Conservation (phyloP, 192 early-diverging fungal species). For the Coemansia sp. region DNA sequence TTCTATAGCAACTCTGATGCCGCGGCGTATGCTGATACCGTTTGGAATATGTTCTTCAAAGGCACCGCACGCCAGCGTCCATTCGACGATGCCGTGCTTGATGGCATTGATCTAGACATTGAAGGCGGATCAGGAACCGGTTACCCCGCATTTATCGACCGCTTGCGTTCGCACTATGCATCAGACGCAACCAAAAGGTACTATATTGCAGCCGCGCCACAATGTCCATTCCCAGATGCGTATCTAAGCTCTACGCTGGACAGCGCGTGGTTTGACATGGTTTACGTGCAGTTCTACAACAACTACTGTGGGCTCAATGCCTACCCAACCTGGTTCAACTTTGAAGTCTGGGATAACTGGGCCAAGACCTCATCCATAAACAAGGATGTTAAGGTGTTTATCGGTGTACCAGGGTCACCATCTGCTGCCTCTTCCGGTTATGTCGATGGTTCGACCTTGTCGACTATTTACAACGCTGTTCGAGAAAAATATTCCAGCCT, state of each 20-base stretch:
- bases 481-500: slow-evolving; percentile 54
- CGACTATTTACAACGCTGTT: slow-evolving; percentile 43
- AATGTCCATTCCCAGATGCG: slow-evolving; percentile 63
- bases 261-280: slow-evolving; percentile 63
- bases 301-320: slow-evolving; percentile 62
- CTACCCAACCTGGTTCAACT: slow-evolving; percentile 55
- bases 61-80: slow-evolving; percentile 57
- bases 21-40: slow-evolving; percentile 52
- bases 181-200: slow-evolving; percentile 51
- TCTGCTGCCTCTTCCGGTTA: slow-evolving; percentile 57
- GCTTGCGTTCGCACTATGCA: slow-evolving; percentile 52
- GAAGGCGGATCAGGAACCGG: slow-evolving; percentile 50
- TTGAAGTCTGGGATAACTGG: slow-evolving; percentile 65
- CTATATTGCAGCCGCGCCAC: slow-evolving; percentile 63
- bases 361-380: slow-evolving; percentile 57
- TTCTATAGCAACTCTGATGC: slow-evolving; percentile 51
- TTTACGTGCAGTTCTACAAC: slow-evolving; percentile 73
- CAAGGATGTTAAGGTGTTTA: slow-evolving; percentile 57
- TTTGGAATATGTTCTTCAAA: slow-evolving; percentile 65
- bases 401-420: slow-evolving; percentile 61
- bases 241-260: slow-evolving; percentile 56
- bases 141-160: slow-evolving; percentile 54
- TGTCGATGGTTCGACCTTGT: slow-evolving; percentile 33
- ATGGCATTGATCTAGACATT: slow-evolving; percentile 65
- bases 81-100: slow-evolving; percentile 61